Percentiles rank a stretch among this genome's conserved stretches.
Evolutionary conservation across 2,329 filamentous ascomycete species (phyloP).

Genomic region (Albifimbria verrucaria): DNA sequence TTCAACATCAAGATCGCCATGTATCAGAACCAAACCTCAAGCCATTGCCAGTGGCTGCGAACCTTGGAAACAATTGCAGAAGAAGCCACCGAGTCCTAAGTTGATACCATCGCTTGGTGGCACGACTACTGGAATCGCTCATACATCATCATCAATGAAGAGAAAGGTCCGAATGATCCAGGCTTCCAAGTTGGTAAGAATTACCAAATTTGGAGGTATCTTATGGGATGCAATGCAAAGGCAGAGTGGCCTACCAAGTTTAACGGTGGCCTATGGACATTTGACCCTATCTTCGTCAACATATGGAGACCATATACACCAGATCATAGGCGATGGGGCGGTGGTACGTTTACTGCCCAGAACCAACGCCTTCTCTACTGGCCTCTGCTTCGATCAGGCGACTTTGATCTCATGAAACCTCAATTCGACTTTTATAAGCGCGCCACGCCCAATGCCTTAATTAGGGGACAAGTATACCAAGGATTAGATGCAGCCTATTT

Average conservation of each 20-base stretch:
- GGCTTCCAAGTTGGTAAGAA: constrained; percentile 7
- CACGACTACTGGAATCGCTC: constrained; percentile 5
- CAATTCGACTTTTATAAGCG: constrained; percentile 8
- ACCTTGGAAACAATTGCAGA: neutral
- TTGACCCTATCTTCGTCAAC: constrained; percentile 7
- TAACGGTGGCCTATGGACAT: constrained; percentile 7
- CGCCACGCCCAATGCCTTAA: constrained; percentile 4
- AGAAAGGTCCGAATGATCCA: constrained; percentile 1
- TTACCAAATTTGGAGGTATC: constrained; percentile 7
- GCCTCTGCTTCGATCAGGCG: constrained; percentile 4
- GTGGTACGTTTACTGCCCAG: constrained; percentile 5
- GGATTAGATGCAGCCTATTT: constrained; percentile 2
- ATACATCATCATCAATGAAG: constrained; percentile 8
- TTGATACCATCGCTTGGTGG: constrained; percentile 5
- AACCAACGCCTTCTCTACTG: constrained; percentile 6
- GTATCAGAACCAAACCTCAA: constrained; percentile 4
- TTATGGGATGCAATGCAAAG: constrained; percentile 6
- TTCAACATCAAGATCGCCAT: constrained; percentile 4
- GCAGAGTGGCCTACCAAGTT: constrained; percentile 8
- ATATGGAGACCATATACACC: constrained; percentile 3
- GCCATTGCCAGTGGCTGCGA: constrained; percentile 2
- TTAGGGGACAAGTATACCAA: constrained; percentile 5
- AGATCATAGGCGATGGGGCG: constrained; percentile 5
- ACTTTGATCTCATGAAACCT: constrained; percentile 5
- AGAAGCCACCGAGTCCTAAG: neutral